Evolutionary conservation across 495 filamentous ascomycete species (phyloP), one percentile per base, ranked within the genome.

Genomic region (Tuber microsphaerosporum): DNA sequence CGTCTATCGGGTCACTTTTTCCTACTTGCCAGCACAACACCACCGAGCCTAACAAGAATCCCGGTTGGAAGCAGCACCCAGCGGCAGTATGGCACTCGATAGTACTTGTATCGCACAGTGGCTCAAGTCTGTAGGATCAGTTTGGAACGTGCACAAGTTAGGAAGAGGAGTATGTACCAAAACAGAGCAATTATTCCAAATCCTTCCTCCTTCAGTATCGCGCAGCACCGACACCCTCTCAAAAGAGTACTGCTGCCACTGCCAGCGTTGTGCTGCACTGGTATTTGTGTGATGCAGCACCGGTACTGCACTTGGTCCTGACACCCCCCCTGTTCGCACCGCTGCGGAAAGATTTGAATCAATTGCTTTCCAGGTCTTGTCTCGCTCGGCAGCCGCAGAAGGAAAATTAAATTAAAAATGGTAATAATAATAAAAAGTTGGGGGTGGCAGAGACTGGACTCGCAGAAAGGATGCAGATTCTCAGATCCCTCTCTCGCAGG

Each of bases 31-130:
- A 65, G 56, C 56, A 65, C 56, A 65, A 31, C n/a, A 31, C 51
- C 51, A 14, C 51, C 56, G n/a, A 8, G 26, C 9, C 26, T 31
- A 65, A 65, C 56, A 31, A 31, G 56, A 65, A 65, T 65, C 56
- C 26, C 56, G n/a, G 56, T 65, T 65, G 56, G 56, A 31, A 65
- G 56, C 56, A 31, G 56, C 26, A 65, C n/a, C n/a, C n/a, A 65
- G 56, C 9, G 7, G 12, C 12, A 46, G 48, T 65, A 65, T 31
- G 9, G 48, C 22, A n/a, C 48, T 56, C 9, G 42, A 43, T 43
- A 12, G 42, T 43, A 12, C 42, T 12, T 20, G 48, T 8, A 56
- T 56, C 48, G 19, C 48, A 51, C 48, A 26, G 48, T 31, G 14
- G 12, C 56, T 65, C 56, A 31, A 31, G 56, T 65, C n/a, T 8